phyloP scores from a whole-genome alignment of 23 red algal species.

The Gracilaria caudata region DNA sequence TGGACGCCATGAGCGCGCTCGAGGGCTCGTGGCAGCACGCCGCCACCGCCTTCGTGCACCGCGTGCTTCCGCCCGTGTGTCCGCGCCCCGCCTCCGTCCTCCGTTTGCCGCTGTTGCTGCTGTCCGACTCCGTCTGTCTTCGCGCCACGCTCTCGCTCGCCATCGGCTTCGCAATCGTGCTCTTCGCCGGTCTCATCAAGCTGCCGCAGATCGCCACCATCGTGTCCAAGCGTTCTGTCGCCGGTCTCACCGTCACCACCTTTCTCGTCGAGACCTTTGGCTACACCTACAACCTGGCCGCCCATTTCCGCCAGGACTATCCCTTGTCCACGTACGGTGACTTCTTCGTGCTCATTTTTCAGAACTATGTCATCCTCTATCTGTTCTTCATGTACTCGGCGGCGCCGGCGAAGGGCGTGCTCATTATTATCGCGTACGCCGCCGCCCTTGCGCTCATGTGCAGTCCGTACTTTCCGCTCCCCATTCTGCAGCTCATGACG shows the following conservation, averaged over 20 bases:
- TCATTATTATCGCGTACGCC: slow-evolving; percentile 44
- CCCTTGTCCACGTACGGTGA: slow-evolving; percentile 96
- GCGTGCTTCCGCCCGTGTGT: slow-evolving; percentile 51
- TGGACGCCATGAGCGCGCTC: too few species aligned
- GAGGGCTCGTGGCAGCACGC: neutral
- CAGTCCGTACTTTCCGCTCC: slow-evolving; percentile 63
- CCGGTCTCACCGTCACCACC: slow-evolving; percentile 75
- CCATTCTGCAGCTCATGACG: slow-evolving; percentile 74
- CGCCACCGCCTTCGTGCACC: slow-evolving; percentile 14
- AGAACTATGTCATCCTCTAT: slow-evolving; percentile 87
- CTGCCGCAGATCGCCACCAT: slow-evolving; percentile 91
- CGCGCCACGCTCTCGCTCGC: slow-evolving; percentile 60
- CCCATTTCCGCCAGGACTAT: slow-evolving; percentile 85
- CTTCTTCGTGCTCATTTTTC: slow-evolving; percentile 79
- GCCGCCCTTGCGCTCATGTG: slow-evolving; percentile 62
- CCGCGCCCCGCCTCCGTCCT: slow-evolving; percentile 18
- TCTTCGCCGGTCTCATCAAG: slow-evolving; percentile 88
- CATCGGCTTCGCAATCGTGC: slow-evolving; percentile 83
- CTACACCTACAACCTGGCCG: slow-evolving; percentile 96
- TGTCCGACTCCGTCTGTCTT: slow-evolving; percentile 44
- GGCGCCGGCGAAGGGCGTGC: neutral
- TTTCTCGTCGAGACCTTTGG: slow-evolving; percentile 93
- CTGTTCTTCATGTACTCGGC: slow-evolving; percentile 75
- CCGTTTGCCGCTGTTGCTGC: neutral
- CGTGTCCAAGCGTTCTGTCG: slow-evolving; percentile 64